Conservation (phyloP, 1,139 yeast genomes). For the Saccharomyces hybrid region DNA sequence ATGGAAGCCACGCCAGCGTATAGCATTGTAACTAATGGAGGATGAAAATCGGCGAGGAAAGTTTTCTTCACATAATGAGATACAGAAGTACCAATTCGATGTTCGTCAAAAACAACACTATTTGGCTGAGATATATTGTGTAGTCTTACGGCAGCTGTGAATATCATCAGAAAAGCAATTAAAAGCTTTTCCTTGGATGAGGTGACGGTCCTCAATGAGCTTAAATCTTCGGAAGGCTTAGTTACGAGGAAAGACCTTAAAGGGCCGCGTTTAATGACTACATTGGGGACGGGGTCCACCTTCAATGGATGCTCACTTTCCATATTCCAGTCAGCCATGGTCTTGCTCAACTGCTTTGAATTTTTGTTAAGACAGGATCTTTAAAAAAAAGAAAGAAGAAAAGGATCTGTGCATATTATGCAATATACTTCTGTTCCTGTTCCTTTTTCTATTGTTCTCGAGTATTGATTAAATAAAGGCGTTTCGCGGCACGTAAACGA, state of each 20-base stretch:
- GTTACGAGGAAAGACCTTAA: constrained; percentile 36
- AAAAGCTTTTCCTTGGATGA: constrained; percentile 34
- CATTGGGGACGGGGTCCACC: constrained; percentile 21
- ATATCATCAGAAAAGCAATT: constrained; percentile 43
- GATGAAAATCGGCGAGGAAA: constrained; percentile 87
- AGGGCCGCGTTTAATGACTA: constrained; percentile 37
- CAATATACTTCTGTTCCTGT: background rate
- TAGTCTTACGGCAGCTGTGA: constrained; percentile 52
- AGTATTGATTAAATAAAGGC: background rate
- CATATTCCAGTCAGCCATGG: background rate
- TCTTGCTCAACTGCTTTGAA: background rate
- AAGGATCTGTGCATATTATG: constrained; percentile 1
- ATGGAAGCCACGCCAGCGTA: constrained; percentile 64
- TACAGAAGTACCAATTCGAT: constrained; percentile 70
- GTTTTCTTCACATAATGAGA: constrained; percentile 59
- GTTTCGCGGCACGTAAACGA: background rate
- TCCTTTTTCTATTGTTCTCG: constrained; percentile 1
- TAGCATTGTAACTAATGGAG: constrained; percentile 83
- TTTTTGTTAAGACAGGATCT: background rate
- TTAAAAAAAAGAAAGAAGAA: background rate
- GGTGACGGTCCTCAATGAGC: constrained; percentile 32
- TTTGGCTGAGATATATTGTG: constrained; percentile 57
- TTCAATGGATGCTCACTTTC: background rate
- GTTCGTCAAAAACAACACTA: constrained; percentile 88
- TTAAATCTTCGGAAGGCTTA: constrained; percentile 37